phyloP scores from a whole-genome alignment of 2,329 filamentous ascomycete genomes.

The Emericellopsis atlantica region DNA sequence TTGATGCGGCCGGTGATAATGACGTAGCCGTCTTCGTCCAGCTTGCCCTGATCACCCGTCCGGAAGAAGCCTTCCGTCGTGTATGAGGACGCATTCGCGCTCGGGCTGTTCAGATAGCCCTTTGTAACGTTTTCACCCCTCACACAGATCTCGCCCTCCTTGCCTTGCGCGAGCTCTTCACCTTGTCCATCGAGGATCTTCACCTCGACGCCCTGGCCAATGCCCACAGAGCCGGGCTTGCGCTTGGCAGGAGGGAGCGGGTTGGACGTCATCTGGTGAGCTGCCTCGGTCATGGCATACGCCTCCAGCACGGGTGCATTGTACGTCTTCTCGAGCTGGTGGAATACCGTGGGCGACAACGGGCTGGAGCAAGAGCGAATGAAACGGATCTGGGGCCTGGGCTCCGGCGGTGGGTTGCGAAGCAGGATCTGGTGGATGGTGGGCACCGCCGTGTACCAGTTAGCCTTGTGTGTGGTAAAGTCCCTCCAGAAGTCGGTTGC shows the following conservation, averaged over 20 bases:
- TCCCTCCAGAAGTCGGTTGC: slow-evolving; percentile 73
- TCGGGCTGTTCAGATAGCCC: slow-evolving; percentile 73
- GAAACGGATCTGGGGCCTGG: slow-evolving; percentile 65
- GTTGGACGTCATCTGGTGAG: slow-evolving; percentile 75
- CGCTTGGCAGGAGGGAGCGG: slow-evolving; percentile 58
- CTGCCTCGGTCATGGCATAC: slow-evolving; percentile 86
- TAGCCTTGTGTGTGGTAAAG: slow-evolving; percentile 61
- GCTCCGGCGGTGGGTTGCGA: slow-evolving; percentile 55
- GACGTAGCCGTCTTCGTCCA: slow-evolving; percentile 69
- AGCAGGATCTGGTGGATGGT: slow-evolving; percentile 86
- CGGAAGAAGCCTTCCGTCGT: slow-evolving; percentile 71
- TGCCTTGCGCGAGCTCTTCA: slow-evolving; percentile 53
- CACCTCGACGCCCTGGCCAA: slow-evolving; percentile 75
- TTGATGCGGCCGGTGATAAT: slow-evolving; percentile 87
- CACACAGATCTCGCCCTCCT: slow-evolving; percentile 74
- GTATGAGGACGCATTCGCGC: slow-evolving; percentile 64
- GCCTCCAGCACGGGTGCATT: slow-evolving; percentile 75
- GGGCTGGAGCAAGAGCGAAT: slow-evolving; percentile 81
- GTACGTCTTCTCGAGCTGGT: slow-evolving; percentile 64
- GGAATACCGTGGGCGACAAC: slow-evolving; percentile 68
- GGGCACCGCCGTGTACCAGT: slow-evolving; percentile 89
- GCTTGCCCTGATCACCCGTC: slow-evolving; percentile 76
- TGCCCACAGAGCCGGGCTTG: slow-evolving; percentile 69
- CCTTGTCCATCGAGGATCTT: slow-evolving; percentile 62
- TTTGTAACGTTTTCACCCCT: slow-evolving; percentile 71